A percentile compares a stretch with the other conserved stretches of the same genome.
These are phyloP conservation scores for Hypoxylon sp. DNA, from an alignment of 2,329 filamentous ascomycete species.

Conservation along the genomic window DNA sequence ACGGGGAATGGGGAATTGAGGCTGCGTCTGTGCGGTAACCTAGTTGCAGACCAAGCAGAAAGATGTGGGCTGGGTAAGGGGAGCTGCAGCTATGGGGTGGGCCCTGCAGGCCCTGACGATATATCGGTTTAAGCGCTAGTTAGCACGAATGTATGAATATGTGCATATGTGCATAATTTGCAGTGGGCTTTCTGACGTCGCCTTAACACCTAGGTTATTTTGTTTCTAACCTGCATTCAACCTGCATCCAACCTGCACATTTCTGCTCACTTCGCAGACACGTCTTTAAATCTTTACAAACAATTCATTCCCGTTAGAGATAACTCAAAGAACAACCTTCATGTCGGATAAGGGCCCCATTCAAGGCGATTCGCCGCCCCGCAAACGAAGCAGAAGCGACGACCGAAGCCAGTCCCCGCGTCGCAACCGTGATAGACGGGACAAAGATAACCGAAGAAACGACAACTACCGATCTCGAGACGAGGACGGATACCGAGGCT, in stretches of 20 bases:
- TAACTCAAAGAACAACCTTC: background rate
- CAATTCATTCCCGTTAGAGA: background rate
- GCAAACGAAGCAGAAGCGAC: constrained; percentile 39
- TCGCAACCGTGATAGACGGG: constrained; percentile 37
- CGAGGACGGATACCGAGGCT: constrained; percentile 20
- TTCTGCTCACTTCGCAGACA: background rate
- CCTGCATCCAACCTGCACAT: background rate
- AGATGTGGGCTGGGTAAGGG: background rate
- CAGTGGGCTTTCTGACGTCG: background rate
- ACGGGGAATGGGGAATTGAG: no score
- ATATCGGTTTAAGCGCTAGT: no score
- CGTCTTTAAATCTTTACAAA: background rate
- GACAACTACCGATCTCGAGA: constrained; percentile 43
- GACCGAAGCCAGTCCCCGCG: constrained; percentile 48
- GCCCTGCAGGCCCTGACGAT: background rate
- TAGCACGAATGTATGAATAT: background rate
- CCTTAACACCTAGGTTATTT: background rate
- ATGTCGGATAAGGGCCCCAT: constrained; percentile 44
- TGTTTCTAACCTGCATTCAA: background rate
- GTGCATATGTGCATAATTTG: background rate
- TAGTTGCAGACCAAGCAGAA: no score
- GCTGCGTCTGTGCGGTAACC: no score
- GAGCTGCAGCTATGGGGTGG: background rate
- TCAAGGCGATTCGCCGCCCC: constrained; percentile 43
- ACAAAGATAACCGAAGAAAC: constrained; percentile 37